These are phyloP conservation scores for Dendrobium officinale DNA, from an alignment of 106 monocot species.

Conservation along the genomic window DNA sequence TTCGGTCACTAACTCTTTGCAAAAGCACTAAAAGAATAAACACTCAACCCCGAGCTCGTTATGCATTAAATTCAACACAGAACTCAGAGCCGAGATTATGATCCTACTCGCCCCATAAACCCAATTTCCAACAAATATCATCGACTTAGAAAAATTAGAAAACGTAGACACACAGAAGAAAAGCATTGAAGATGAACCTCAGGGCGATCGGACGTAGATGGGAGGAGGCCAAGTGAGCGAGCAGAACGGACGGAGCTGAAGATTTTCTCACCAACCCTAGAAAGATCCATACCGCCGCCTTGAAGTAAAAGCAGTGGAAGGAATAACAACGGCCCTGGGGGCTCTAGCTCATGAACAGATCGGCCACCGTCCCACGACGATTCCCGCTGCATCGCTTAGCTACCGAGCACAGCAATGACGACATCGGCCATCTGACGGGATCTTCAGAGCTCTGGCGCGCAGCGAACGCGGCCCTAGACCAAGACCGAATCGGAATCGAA, in stretches of 20 bases:
- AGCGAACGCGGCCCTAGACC: neutral
- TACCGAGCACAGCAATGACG: constrained; percentile 1
- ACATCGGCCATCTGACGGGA: constrained; percentile 4
- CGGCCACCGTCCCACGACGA: constrained; percentile 20
- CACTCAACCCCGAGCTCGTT: neutral
- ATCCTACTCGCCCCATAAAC: neutral
- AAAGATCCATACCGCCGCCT: constrained; percentile 94
- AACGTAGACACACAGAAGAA: neutral
- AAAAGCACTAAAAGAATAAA: neutral
- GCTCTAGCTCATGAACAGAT: constrained; percentile 29
- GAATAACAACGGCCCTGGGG: constrained; percentile 63
- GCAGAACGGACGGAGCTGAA: constrained; percentile 91
- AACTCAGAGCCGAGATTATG: neutral
- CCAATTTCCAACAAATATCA: neutral
- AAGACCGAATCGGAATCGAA: neutral
- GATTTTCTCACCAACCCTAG: constrained; percentile 89
- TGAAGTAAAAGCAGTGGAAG: constrained; percentile 74
- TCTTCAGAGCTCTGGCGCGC: neutral
- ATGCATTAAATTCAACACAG: neutral
- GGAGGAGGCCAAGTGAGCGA: constrained; percentile 66
- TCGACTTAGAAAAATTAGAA: constrained; percentile 1
- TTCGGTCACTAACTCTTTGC: neutral
- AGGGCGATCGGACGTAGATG: constrained; percentile 48
- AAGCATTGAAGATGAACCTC: constrained; percentile 28
- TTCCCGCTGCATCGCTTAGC: constrained; percentile 44